phyloP scores from a whole-genome alignment of 768 basidiomycete genomes.

The Collybia sp. region DNA sequence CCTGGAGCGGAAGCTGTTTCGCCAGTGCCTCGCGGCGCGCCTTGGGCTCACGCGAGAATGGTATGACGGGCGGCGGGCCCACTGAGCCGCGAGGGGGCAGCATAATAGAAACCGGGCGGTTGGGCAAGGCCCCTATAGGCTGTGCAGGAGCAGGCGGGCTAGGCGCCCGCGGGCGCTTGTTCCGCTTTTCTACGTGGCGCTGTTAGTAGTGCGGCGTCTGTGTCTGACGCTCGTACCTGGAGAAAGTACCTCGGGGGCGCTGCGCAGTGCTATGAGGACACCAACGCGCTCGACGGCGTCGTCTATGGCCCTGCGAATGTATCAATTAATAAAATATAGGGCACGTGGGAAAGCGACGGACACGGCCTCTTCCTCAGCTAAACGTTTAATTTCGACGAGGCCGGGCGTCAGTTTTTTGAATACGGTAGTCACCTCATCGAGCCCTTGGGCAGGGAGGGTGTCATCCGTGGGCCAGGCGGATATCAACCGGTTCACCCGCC shows the following conservation, averaged over 20 bases:
- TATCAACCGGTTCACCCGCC: constrained; percentile 70
- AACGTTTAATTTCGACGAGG: constrained; percentile 55
- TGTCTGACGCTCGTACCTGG: constrained; percentile 39
- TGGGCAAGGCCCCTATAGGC: constrained; percentile 24
- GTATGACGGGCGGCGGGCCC: constrained; percentile 43
- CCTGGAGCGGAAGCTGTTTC: constrained; percentile 63
- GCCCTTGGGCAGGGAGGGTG: constrained; percentile 59
- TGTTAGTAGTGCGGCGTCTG: no score
- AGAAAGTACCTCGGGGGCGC: constrained; percentile 55
- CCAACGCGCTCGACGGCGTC: constrained; percentile 65
- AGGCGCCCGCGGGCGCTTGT: constrained; percentile 66
- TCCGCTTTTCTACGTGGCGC: constrained; percentile 56
- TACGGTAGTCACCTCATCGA: constrained; percentile 56
- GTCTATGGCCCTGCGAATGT: constrained; percentile 55
- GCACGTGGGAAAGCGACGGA: constrained; percentile 25
- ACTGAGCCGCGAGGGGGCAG: constrained; percentile 54
- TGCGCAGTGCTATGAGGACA: constrained; percentile 68
- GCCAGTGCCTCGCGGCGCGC: constrained; percentile 56
- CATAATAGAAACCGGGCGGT: constrained; percentile 50
- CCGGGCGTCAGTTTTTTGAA: constrained; percentile 60
- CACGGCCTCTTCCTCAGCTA: constrained; percentile 62
- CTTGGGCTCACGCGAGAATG: constrained; percentile 64
- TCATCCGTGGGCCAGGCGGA: constrained; percentile 72
- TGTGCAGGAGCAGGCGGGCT: constrained; percentile 59
- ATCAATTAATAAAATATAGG: constrained; percentile 2